Percentiles rank a stretch among this genome's conserved stretches.
Conservation (phyloP, 148 eudicot genomes). For the Rhododendron vialii region DNA sequence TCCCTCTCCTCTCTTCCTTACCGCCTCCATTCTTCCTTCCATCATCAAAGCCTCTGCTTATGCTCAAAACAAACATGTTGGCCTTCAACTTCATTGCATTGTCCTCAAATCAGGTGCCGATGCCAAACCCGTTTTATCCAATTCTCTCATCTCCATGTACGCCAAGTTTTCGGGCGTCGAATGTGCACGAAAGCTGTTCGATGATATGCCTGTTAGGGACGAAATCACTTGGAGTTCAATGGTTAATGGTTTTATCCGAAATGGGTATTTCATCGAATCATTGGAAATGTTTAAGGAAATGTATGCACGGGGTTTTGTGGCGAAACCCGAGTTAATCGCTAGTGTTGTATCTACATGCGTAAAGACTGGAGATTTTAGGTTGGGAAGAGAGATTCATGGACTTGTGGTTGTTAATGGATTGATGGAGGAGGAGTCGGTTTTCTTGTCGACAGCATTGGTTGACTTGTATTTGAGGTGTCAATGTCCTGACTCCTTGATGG, state of each 20-base stretch:
- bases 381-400: constrained; percentile 42
- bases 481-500: constrained; percentile 22
- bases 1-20: constrained; percentile 9
- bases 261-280: constrained; percentile 28
- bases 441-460: constrained; percentile 38
- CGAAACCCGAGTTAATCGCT: constrained; percentile 47
- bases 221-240: constrained; percentile 43
- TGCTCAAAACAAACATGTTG: constrained; percentile 21
- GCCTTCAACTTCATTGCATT: constrained; percentile 36
- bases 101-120: constrained; percentile 30
- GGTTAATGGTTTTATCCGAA: constrained; percentile 37
- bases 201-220: constrained; percentile 40
- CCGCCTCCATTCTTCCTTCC: constrained; percentile 39
- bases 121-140: constrained; percentile 33
- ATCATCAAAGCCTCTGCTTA: constrained; percentile 39
- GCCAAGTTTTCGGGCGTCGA: constrained; percentile 25
- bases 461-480: constrained; percentile 30
- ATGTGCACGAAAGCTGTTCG: constrained; percentile 37
- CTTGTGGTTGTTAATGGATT: constrained; percentile 34
- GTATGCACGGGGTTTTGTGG: constrained; percentile 29
- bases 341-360: constrained; percentile 29
- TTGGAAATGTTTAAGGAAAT: constrained; percentile 35
- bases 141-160: constrained; percentile 43
- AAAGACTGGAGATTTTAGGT: constrained; percentile 11
- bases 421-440: constrained; percentile 22